phyloP scores from a whole-genome alignment of 2,329 filamentous ascomycete genomes.

The Pestalotiopsis sp. region DNA sequence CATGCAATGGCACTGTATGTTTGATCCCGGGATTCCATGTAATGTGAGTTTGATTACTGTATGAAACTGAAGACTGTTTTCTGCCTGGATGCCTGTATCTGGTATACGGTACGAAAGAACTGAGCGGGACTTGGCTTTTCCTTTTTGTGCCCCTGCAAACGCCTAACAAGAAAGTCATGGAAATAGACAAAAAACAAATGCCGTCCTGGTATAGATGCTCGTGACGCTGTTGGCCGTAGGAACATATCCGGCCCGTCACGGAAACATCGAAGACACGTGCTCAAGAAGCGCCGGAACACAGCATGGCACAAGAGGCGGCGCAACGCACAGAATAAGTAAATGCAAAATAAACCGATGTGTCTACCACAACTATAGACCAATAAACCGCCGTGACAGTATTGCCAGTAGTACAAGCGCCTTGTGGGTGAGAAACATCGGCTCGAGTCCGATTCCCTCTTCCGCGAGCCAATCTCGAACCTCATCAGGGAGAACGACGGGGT shows the following conservation, averaged over 20 bases:
- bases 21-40: too few species aligned
- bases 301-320: background rate
- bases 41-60: too few species aligned
- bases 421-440: background rate
- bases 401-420: background rate
- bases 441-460: background rate
- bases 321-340: background rate
- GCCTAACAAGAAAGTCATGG: too few species aligned
- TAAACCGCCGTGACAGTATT: background rate
- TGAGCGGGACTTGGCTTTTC: too few species aligned
- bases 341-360: background rate
- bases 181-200: too few species aligned
- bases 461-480: background rate
- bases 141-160: too few species aligned
- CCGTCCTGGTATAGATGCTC: background rate
- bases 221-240: background rate
- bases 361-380: constrained; percentile 4
- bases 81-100: too few species aligned
- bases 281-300: background rate
- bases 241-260: background rate
- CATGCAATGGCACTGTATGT: too few species aligned
- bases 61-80: too few species aligned
- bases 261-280: background rate
- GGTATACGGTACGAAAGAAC: too few species aligned
- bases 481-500: background rate